Evolutionary conservation across 805 yeast species (phyloP).

Genomic region (Babjeviella inositovora): DNA sequence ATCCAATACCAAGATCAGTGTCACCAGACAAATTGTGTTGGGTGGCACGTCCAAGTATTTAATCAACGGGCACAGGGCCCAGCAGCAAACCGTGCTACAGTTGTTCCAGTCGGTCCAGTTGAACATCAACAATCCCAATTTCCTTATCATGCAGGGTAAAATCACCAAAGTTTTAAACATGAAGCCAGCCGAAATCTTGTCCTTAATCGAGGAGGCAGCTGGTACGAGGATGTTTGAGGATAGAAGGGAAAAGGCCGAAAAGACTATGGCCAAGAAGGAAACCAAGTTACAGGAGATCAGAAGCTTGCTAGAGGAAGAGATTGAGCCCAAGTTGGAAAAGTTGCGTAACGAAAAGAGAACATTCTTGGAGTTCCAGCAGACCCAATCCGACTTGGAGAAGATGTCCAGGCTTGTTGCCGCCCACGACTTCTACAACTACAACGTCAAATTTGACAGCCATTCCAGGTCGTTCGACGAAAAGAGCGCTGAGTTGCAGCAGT

Average conservation of each 20-base stretch:
- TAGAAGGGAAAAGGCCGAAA: conserved; percentile 79
- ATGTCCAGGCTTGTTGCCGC: conserved; percentile 62
- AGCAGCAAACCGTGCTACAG: conserved; percentile 81
- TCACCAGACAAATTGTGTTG: conserved; percentile 78
- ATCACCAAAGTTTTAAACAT: conserved; percentile 94
- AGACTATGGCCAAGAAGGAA: conserved; percentile 85
- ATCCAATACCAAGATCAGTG: conserved; percentile 61
- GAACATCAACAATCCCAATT: conserved; percentile 93
- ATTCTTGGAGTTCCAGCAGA: conserved; percentile 75
- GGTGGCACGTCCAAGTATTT: conserved; percentile 89
- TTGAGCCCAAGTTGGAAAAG: conserved; percentile 80
- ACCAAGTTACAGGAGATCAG: conserved; percentile 68
- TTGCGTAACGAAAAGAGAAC: conserved; percentile 68
- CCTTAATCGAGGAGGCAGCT: conserved; percentile 94
- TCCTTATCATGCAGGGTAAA: conserved; percentile 96
- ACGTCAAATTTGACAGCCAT: conserved; percentile 22
- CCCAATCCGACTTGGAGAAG: conserved; percentile 68
- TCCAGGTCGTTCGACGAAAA: conserved; percentile 23
- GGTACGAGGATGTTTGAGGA: conserved; percentile 95
- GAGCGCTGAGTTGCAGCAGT: conserved; percentile 18
- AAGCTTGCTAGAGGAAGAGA: conserved; percentile 63
- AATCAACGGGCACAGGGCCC: conserved; percentile 93
- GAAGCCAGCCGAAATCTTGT: conserved; percentile 82
- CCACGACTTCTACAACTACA: conserved; percentile 40
- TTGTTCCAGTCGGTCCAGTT: conserved; percentile 89